phyloP scores from a whole-genome alignment of 352 stramenopile genomes.

The Globisporangium emineosum region DNA sequence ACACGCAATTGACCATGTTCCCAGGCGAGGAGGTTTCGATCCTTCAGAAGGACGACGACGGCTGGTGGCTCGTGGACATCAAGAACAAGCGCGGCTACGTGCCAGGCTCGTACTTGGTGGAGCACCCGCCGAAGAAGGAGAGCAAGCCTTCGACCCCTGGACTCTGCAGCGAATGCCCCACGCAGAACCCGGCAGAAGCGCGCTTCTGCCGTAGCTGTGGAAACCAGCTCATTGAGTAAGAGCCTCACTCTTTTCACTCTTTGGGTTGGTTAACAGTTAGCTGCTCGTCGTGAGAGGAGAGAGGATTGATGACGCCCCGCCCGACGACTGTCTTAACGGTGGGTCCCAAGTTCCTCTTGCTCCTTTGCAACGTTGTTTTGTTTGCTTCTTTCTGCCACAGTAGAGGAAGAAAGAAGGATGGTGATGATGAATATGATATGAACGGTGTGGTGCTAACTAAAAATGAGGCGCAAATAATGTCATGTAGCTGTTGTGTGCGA shows the following conservation, averaged over 20 bases:
- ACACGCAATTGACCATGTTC: slow-evolving; percentile 81
- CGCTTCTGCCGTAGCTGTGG: slow-evolving; percentile 80
- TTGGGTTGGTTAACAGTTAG: not conserved
- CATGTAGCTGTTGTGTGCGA: slow-evolving; percentile 10
- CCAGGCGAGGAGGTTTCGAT: slow-evolving; percentile 74
- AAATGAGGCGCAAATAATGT: slow-evolving; percentile 10
- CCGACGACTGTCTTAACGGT: not conserved
- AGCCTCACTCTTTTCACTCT: not conserved
- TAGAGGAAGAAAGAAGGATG: slow-evolving; percentile 6
- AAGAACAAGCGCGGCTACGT: slow-evolving; percentile 72
- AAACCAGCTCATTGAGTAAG: slow-evolving; percentile 59
- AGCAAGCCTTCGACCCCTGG: slow-evolving; percentile 36
- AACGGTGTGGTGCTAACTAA: slow-evolving; percentile 6
- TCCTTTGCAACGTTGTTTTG: not conserved
- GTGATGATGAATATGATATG: not conserved
- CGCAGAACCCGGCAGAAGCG: slow-evolving; percentile 69
- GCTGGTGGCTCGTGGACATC: slow-evolving; percentile 81
- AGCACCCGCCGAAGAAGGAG: slow-evolving; percentile 47
- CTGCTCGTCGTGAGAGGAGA: not conserved
- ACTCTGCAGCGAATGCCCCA: slow-evolving; percentile 66
- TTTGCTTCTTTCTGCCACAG: not conserved
- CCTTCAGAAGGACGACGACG: slow-evolving; percentile 83
- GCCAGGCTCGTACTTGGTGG: slow-evolving; percentile 79
- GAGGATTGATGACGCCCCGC: not conserved
- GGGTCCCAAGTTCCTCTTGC: not conserved